phyloP scores from a whole-genome alignment of 148 eudicot species.

The Rhododendron mucronatum region DNA sequence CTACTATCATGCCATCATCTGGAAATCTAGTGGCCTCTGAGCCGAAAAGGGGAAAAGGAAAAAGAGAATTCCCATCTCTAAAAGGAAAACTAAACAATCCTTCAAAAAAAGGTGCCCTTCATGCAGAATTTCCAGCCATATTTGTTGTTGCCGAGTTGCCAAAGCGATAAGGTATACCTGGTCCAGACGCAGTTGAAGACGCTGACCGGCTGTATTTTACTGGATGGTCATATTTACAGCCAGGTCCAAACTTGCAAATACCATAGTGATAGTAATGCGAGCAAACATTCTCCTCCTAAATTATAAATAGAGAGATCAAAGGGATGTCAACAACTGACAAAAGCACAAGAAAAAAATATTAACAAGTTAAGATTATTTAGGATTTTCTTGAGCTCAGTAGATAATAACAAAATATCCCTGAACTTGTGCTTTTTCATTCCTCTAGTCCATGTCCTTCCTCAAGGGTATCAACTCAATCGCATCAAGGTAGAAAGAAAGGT shows the following conservation, averaged over 20 bases:
- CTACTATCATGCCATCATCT: neutral
- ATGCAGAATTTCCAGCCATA: neutral
- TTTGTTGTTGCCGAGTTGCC: constrained; percentile 10
- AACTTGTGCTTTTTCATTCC: neutral
- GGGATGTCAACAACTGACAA: neutral
- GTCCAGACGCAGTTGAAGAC: constrained; percentile 21
- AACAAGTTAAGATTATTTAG: neutral
- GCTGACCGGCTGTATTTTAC: constrained; percentile 22
- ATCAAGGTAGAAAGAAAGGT: neutral
- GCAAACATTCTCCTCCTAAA: constrained; percentile 71
- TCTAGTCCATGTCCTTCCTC: neutral
- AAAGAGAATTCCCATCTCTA: neutral
- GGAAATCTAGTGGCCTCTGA: neutral
- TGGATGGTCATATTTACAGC: constrained; percentile 84
- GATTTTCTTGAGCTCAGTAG: no score
- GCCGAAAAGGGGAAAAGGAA: neutral
- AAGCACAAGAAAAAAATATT: neutral
- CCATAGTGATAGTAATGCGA: constrained; percentile 71
- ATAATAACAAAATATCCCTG: neutral
- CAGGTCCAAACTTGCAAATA: constrained; percentile 88
- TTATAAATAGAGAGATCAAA: neutral
- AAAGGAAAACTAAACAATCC: neutral
- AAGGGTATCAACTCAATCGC: neutral
- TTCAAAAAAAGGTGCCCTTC: neutral
- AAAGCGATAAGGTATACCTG: constrained; percentile 13